phyloP scores from a whole-genome alignment of 139 green algal species.

The Zygnema circumcarinatum region DNA sequence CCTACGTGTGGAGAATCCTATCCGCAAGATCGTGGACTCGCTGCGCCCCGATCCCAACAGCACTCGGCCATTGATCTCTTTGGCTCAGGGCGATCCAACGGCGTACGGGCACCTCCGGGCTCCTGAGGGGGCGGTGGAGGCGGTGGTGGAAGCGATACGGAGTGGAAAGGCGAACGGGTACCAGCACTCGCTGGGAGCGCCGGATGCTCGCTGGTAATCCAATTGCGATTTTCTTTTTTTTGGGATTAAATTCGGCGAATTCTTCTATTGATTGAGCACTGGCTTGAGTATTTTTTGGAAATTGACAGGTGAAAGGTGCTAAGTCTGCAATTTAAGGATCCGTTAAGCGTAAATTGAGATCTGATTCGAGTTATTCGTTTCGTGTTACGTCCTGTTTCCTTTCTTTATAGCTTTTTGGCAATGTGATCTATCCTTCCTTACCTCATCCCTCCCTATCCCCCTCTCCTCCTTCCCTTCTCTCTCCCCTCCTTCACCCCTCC shows the following conservation, averaged over 20 bases:
- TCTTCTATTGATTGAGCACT: background rate
- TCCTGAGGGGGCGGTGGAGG: conserved; percentile 25
- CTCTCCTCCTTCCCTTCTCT: no score
- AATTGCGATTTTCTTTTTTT: background rate
- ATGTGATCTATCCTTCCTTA: no score
- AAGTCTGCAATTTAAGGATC: background rate
- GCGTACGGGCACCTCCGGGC: conserved; percentile 46
- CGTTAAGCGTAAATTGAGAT: background rate
- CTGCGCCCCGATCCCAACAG: background rate
- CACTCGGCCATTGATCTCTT: conserved; percentile 46
- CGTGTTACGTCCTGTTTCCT: no score
- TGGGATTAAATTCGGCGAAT: background rate
- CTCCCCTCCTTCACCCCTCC: no score
- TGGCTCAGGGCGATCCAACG: conserved; percentile 61
- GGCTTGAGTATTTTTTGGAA: background rate
- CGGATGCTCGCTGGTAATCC: conserved; percentile 25
- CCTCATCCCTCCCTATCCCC: no score
- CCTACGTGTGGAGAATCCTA: conserved; percentile 5
- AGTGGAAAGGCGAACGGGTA: conserved; percentile 58
- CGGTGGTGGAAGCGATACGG: conserved; percentile 20
- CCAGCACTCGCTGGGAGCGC: conserved; percentile 46
- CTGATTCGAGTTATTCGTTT: background rate
- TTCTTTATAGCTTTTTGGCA: no score
- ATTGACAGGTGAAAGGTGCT: background rate
- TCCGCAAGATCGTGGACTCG: conserved; percentile 42